Evolutionary conservation across 2,329 filamentous ascomycete species (phyloP).

Genomic region (Bipolaris victoriae): DNA sequence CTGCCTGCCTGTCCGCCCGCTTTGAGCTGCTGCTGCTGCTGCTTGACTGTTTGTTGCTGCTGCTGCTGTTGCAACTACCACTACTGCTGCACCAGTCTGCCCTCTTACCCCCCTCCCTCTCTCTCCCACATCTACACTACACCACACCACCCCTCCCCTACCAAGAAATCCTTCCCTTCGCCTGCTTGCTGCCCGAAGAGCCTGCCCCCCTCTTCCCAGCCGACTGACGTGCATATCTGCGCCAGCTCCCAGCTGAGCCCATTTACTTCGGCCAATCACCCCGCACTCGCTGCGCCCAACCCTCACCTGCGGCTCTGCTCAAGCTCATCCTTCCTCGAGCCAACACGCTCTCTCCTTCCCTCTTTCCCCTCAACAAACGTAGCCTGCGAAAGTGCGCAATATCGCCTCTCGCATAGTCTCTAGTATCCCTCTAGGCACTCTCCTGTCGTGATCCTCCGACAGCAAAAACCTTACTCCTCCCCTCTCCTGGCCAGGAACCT

Average conservation of each 20-base stretch:
- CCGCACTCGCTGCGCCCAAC: slow-evolving; percentile 31
- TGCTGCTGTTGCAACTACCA: slow-evolving; percentile 4
- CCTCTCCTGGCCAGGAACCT: slow-evolving; percentile 20
- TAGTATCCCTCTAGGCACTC: slow-evolving; percentile 31
- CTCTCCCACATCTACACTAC: neutral
- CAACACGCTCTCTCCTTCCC: slow-evolving; percentile 29
- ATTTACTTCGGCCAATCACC: slow-evolving; percentile 18
- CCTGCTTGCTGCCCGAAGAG: slow-evolving; percentile 21
- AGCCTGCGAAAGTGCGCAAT: slow-evolving; percentile 27
- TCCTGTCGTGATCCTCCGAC: slow-evolving; percentile 21
- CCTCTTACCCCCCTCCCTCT: slow-evolving; percentile 4
- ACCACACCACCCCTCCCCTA: neutral
- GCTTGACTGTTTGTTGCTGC: slow-evolving; percentile 3
- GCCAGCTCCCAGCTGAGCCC: slow-evolving; percentile 20
- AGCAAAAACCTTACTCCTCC: slow-evolving; percentile 3
- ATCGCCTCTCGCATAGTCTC: slow-evolving; percentile 21
- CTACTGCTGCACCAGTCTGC: slow-evolving; percentile 12
- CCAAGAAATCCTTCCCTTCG: neutral
- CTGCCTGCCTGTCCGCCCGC: slow-evolving; percentile 4
- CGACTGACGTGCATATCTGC: slow-evolving; percentile 41
- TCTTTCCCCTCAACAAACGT: slow-evolving; percentile 18
- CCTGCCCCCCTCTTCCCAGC: slow-evolving; percentile 37
- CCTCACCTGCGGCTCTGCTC: slow-evolving; percentile 26
- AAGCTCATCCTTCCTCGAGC: slow-evolving; percentile 1
- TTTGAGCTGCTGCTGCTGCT: slow-evolving; percentile 3